These are phyloP conservation scores for Penicillium macrosclerotiorum DNA, from an alignment of 495 filamentous ascomycete genomes.

Conservation along the genomic window DNA sequence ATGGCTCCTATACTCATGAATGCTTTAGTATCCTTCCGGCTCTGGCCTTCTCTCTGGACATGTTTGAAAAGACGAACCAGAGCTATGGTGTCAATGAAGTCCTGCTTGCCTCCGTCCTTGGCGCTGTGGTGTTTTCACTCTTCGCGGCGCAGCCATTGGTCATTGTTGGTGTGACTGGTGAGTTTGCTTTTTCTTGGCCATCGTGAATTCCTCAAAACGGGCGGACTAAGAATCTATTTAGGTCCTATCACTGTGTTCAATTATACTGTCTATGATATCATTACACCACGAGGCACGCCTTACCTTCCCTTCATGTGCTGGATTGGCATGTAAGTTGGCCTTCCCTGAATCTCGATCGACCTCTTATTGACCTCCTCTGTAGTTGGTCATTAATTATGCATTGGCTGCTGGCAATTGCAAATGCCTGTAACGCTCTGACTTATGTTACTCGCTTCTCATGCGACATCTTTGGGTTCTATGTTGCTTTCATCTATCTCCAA, in stretches of 20 bases:
- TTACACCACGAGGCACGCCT: conserved; percentile 63
- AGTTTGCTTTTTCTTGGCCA: conserved; percentile 16
- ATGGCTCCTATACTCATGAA: conserved; percentile 12
- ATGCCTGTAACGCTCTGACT: conserved; percentile 73
- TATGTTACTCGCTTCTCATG: conserved; percentile 85
- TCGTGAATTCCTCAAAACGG: too few relatives aligned
- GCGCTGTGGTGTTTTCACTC: conserved; percentile 71
- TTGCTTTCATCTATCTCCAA: conserved; percentile 82
- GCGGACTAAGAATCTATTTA: conserved; percentile 19
- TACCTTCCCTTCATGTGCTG: conserved; percentile 84
- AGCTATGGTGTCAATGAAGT: conserved; percentile 86
- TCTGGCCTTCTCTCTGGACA: conserved; percentile 80
- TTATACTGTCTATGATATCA: conserved; percentile 84
- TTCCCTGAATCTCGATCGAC: neutral
- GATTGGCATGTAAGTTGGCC: conserved; percentile 63
- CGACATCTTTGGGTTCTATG: conserved; percentile 87
- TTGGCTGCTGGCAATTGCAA: conserved; percentile 74
- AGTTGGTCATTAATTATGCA: conserved; percentile 81
- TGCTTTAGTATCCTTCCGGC: conserved; percentile 69
- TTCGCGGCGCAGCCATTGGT: conserved; percentile 76
- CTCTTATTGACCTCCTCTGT: conserved; percentile 4
- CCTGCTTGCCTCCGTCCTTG: conserved; percentile 73
- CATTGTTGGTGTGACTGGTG: conserved; percentile 87
- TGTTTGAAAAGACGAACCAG: conserved; percentile 77
- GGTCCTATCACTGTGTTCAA: conserved; percentile 86